Evolutionary conservation across 2,329 filamentous ascomycete genomes (phyloP).

Genomic region (Chrysoporthe austroafricana): DNA sequence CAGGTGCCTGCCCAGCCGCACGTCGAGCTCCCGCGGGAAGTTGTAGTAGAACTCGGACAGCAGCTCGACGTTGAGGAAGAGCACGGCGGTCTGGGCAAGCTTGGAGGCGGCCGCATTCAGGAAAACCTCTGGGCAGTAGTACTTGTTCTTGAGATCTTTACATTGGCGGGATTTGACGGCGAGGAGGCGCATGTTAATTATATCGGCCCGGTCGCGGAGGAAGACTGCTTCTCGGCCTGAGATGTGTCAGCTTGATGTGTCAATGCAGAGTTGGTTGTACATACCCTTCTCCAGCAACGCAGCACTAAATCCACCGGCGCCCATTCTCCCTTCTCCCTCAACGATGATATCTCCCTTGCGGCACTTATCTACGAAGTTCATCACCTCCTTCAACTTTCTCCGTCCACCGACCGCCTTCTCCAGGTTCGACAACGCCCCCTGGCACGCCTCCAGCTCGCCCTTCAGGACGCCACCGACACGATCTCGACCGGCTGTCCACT

Average conservation of each 20-base stretch:
- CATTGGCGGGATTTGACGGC: slow-evolving; percentile 93
- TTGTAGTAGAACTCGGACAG: slow-evolving; percentile 98
- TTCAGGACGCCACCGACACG: slow-evolving; percentile 83
- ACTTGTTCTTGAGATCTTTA: slow-evolving; percentile 82
- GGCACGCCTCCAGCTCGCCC: slow-evolving; percentile 82
- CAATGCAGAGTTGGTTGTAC: slow-evolving; percentile 26
- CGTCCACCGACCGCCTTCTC: slow-evolving; percentile 80
- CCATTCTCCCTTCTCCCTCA: slow-evolving; percentile 80
- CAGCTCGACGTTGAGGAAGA: slow-evolving; percentile 96
- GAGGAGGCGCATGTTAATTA: slow-evolving; percentile 86
- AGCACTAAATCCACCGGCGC: slow-evolving; percentile 91
- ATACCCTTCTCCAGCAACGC: slow-evolving; percentile 81
- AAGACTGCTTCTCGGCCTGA: slow-evolving; percentile 90
- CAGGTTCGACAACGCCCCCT: slow-evolving; percentile 73
- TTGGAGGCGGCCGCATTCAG: slow-evolving; percentile 97
- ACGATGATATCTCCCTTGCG: slow-evolving; percentile 82
- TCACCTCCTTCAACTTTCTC: slow-evolving; percentile 86
- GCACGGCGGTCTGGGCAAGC: slow-evolving; percentile 88
- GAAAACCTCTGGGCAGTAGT: slow-evolving; percentile 95
- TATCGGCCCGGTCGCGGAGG: slow-evolving; percentile 85
- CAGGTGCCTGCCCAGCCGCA: slow-evolving; percentile 80
- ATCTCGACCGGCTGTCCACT: slow-evolving; percentile 85
- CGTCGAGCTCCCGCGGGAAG: slow-evolving; percentile 90
- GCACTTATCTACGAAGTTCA: slow-evolving; percentile 87
- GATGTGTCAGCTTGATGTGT: slow-evolving; percentile 35